Evolutionary conservation across 1,284 basidiomycete species (phyloP), one percentile per base, ranked within the genome.

Genomic region (Ustilago xerochloae): DNA sequence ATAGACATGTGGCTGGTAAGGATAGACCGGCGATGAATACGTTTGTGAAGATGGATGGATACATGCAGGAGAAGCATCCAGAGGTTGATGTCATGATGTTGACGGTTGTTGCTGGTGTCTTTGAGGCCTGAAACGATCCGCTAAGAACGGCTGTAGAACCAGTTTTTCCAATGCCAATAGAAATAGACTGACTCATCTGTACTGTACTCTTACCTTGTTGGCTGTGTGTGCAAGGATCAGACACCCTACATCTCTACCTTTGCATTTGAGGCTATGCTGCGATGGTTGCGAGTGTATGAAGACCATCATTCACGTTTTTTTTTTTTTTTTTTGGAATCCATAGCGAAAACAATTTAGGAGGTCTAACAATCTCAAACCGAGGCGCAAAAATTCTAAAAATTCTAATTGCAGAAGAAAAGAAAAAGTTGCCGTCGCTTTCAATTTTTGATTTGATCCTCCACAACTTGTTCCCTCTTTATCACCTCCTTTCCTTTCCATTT

Each of bases 21-120:
- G 69, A 67, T 12, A 36, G 60, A 18, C 51, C 65, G 16, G 73
- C 72, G 49, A 74, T 79, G 68, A 54, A 74, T 32, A 68, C 52
- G 13, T 79, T 83, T 35, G 38, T 48, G 6, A 66, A 66, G 57
- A 67, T 84, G 66, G 82, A 84, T 56, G 58, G 47, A 7, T 69
- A 51, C 38, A 64, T 84, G 60, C 45, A 53, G 18, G 32, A 53
- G 0, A 47, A 69, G 50, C 80, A 81, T 57, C 81, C 81, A 3
- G 82, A 82, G 63, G 63, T 83, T 28, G 82, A 84, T 39, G 63
- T 66, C n/a, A 84, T 84, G 82, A 71, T 84, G 70, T 50, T 84
- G 15, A 71, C 66, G 6, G 69, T 81, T 36, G 63, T 83, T 6
- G 82, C 74, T 7, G 81, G 75, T 30, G 81, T 82, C 2, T 79